Base-by-base conservation (phyloP, 2,329 filamentous ascomycete species). In the Aspergillus candidus region DNA sequence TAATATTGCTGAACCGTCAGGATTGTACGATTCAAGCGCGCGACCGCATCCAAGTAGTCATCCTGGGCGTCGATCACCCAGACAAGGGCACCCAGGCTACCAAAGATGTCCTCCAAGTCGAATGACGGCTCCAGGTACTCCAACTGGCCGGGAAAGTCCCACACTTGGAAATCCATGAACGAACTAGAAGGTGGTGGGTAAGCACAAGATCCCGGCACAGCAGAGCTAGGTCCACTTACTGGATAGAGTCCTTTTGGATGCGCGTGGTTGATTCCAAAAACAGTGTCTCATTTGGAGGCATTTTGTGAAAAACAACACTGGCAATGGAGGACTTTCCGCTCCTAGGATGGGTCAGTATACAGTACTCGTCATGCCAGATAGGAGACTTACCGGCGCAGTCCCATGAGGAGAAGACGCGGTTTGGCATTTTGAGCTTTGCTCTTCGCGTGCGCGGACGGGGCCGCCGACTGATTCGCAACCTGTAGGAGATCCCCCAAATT, bases 1-100 rank as follows among this genome's bases (percentile, higher is more conserved):
- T 94, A 96, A 48, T 81, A 82, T 53, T 88, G 82, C 62, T 95
- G 88, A 2, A 98, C 80, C 53, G 88, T 87, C 46, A 96, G 75
- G 50, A 97, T 94, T 6, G 90, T 95, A 43, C 82, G 76, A 67
- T 95, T 94, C 22, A 98, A 79, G 7, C 88, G 83, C 42, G 82
- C 80, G 38, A 98, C 87, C 13, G 90, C 87, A 65, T 96, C 89
- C 43, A 95, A 80, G 62, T 97, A 98, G 66, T 98, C 93, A 62
- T 98, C 93, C 68, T 98, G 93, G 0, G 93, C 91, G 63, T 98
- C 93, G 47, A 98, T 94, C 48, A 98, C 91, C 91, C 93, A 98
- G 50, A 98, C 94, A 11, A 98, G 74, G 11, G 93, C 90, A 14
- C 93, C 93, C 12, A 94, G 88, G 60, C 91, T 89, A 54, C 88